These are phyloP conservation scores for Purshia tridentata DNA, from an alignment of 306 rosid species.

Conservation along the genomic window DNA sequence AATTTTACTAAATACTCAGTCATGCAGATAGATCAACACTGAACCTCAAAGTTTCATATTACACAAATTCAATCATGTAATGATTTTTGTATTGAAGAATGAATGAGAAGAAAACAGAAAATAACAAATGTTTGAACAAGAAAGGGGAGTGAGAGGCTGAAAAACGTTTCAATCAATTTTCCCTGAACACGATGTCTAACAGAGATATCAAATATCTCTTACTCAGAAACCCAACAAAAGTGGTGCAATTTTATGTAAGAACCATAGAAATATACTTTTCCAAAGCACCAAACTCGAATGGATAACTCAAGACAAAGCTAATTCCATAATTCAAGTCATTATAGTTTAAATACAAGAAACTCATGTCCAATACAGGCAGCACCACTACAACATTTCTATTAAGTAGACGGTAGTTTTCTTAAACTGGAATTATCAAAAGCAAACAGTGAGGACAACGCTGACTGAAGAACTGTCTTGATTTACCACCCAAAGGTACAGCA, in stretches of 20 bases:
- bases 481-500: constrained; percentile 20
- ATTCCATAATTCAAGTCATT: neutral
- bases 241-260: neutral
- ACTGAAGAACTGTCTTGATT: constrained; percentile 1
- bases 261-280: neutral
- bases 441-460: constrained; percentile 11
- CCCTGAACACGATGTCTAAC: neutral
- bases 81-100: neutral
- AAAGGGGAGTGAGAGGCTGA: too few species aligned
- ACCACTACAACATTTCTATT: neutral
- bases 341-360: too few species aligned
- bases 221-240: neutral
- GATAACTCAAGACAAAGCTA: neutral
- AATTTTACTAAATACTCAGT: neutral
- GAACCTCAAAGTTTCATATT: neutral
- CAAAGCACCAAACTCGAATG: neutral
- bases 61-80: neutral
- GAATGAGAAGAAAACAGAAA: neutral
- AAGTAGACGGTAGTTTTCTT: constrained; percentile 5
- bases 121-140: neutral
- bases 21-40: constrained; percentile 5
- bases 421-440: constrained; percentile 15
- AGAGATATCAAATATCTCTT: neutral
- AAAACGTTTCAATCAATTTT: neutral
- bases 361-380: constrained; percentile 18